Conservation (phyloP, 495 filamentous ascomycete species). For the Talaromyces nanjingensis region DNA sequence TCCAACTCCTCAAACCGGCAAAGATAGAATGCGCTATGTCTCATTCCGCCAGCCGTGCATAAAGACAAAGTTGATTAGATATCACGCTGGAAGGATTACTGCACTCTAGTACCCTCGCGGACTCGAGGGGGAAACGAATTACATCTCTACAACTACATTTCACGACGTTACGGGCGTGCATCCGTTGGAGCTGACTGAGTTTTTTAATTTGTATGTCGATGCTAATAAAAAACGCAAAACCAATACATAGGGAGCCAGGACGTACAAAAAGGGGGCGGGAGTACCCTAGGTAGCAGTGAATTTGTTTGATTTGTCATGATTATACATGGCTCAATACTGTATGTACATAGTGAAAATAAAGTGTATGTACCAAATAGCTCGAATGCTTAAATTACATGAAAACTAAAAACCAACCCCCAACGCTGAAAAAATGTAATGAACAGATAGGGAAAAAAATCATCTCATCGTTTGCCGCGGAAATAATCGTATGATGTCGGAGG, state of each 20-base stretch:
- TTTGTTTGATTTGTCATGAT: conserved; percentile 9
- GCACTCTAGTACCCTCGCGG: too few relatives aligned
- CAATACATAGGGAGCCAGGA: conserved; percentile 29
- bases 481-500: conserved; percentile 33
- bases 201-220: too few relatives aligned
- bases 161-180: too few relatives aligned
- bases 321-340: not conserved
- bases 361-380: not conserved
- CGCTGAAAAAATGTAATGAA: not conserved
- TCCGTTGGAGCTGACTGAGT: too few relatives aligned
- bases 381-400: not conserved
- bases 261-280: conserved; percentile 29
- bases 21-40: conserved; percentile 44
- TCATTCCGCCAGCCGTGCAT: conserved; percentile 41
- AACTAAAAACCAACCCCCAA: not conserved
- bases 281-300: conserved; percentile 32
- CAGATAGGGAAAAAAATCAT: not conserved
- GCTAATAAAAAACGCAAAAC: too few relatives aligned
- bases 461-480: conserved; percentile 24
- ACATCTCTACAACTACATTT: too few relatives aligned
- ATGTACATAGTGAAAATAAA: not conserved
- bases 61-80: conserved; percentile 40
- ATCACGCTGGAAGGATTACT: conserved; percentile 29
- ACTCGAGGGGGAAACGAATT: too few relatives aligned
- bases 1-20: conserved; percentile 26